Percentiles rank a stretch among this genome's conserved stretches.
These are phyloP conservation scores for Silene coronaria DNA, from an alignment of 179 eudicot genomes.

Conservation along the genomic window DNA sequence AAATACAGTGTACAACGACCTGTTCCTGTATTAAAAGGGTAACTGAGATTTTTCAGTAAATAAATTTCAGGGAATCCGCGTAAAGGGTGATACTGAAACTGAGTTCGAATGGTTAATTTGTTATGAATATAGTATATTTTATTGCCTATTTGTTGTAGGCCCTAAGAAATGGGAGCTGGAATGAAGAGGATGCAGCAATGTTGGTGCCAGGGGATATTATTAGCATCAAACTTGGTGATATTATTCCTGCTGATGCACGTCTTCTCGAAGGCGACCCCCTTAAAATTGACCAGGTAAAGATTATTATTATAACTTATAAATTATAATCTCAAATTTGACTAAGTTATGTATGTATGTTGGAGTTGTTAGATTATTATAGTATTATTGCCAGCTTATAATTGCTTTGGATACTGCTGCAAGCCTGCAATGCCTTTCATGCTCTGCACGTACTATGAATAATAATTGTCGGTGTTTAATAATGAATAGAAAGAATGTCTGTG, in stretches of 20 bases:
- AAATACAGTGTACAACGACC: no score
- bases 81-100: no score
- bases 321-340: not conserved
- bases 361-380: not conserved
- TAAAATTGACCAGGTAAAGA: slow-evolving; percentile 40
- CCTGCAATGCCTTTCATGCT: not conserved
- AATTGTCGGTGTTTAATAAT: not conserved
- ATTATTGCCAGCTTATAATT: not conserved
- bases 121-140: no score
- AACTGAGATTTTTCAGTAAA: no score
- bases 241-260: slow-evolving; percentile 46
- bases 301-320: not conserved
- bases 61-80: no score
- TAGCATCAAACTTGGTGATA: slow-evolving; percentile 41
- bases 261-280: slow-evolving; percentile 43
- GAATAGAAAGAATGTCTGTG: not conserved
- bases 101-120: no score
- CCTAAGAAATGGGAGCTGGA: slow-evolving; percentile 36
- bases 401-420: not conserved
- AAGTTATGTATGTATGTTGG: not conserved
- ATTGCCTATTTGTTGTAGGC: slow-evolving; percentile 17
- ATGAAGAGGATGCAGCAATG: slow-evolving; percentile 31
- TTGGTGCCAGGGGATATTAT: slow-evolving; percentile 44
- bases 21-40: no score
- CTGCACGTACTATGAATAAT: not conserved